Evolutionary conservation across 164 flowering plant species (phyloP).

Genomic region (Taxillus chinensis): DNA sequence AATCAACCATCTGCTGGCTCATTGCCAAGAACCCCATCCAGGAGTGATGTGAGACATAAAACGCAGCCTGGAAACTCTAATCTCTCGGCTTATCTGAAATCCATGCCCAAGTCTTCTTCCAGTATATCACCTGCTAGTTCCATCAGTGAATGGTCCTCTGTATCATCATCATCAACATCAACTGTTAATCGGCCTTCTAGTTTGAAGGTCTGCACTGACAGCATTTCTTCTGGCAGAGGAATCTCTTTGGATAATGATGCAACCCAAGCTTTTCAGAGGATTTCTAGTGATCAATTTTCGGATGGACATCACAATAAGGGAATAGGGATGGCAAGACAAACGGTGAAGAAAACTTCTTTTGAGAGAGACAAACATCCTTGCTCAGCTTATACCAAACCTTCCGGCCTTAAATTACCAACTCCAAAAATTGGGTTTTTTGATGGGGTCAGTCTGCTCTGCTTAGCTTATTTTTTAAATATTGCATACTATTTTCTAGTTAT

Average conservation of each 20-base stretch:
- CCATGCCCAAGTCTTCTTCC: constrained; percentile 32
- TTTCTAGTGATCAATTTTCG: constrained; percentile 6
- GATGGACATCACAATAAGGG: constrained; percentile 11
- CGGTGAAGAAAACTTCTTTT: constrained; percentile 14
- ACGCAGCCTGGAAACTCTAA: constrained; percentile 23
- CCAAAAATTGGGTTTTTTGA: constrained; percentile 95
- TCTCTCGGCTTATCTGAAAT: constrained; percentile 27
- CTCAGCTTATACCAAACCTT: constrained; percentile 40
- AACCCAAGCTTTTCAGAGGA: constrained; percentile 10
- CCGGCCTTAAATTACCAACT: constrained; percentile 86
- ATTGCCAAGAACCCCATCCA: constrained; percentile 18
- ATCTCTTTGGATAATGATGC: constrained; percentile 14
- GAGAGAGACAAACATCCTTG: constrained; percentile 16
- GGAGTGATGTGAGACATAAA: constrained; percentile 20
- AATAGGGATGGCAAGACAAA: constrained; percentile 10
- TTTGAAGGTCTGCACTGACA: constrained; percentile 22
- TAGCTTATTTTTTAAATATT: not conserved
- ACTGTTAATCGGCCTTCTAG: constrained; percentile 31
- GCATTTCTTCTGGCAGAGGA: constrained; percentile 14
- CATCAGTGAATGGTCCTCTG: constrained; percentile 73
- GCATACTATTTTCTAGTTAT: not conserved
- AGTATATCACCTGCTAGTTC: constrained; percentile 66
- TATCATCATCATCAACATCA: constrained; percentile 51
- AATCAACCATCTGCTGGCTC: constrained; percentile 23
- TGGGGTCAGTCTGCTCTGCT: constrained; percentile 44